Evolutionary conservation across 352 stramenopile species (phyloP), one percentile per base, ranked within the genome.

Genomic region (Pythium diclinum): DNA sequence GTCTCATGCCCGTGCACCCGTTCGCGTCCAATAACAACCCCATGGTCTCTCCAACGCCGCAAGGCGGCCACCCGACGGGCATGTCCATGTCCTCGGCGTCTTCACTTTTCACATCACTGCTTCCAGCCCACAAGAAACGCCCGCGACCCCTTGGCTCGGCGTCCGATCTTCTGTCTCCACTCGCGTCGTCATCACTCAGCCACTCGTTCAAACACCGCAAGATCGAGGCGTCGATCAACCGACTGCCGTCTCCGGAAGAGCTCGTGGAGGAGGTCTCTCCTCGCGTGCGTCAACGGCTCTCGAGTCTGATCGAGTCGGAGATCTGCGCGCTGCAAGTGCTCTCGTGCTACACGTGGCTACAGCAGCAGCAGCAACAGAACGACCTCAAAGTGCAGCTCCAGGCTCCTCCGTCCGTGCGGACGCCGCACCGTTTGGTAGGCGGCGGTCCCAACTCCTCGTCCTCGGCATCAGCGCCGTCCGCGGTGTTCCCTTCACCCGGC

Each of bases 311-410:
- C 52, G 85, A 94, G 68, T 75, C 83, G 2, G 85, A 94, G 61
- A 63, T 94, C 46, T 92, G 81, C 52, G 85, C 85, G 32, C 76
- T 94, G 28, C 85, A 94, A 69, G 85, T 94, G 49, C 78, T 94
- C 4, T 91, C 79, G 40, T 90, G 80, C 65, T 89, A 87, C 49
- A 79, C 80, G 7, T 76, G 86, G 66, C 68, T 88, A 13, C 81
- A 85, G 61, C 73, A 64, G 23, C 81, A 87, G 46, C 65, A 87
- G 36, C 67, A 74, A 16, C 68, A 77, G 58, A 60, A 60, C 30
- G 53, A 61, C 58, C 72, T 67, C 77, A 70, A 69, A 53, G 52
- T 67, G 21, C 60, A 67, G 32, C 40, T 67, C 25, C 77, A 70
- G 38, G 38, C 56, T 23, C 73, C 71, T 67, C 44, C 49, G 46